Base-by-base conservation (phyloP, 306 rosid species). In the Inga laurina region DNA sequence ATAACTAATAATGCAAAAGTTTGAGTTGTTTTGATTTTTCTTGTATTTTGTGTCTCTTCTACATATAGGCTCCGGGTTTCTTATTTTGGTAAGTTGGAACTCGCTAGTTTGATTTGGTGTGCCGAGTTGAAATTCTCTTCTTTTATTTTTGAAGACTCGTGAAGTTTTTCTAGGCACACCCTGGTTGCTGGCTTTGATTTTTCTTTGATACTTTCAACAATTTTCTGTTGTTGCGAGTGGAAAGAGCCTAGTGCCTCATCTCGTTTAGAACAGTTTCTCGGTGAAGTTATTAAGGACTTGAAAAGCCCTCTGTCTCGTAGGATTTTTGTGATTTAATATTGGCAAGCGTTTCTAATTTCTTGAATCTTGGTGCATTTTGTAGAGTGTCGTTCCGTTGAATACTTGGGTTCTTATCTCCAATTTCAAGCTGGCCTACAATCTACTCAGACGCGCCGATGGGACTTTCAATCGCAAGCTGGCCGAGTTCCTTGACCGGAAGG, bases 391-490 rank as follows among this genome's bases (percentile, higher is more conserved):
- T 79, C 98, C 98, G 5, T 93, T 94, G 49, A 94, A 93, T 85
- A 94, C 98, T 30, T 94, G 98, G 98, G 96, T 92, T 1, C 97
- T 94, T 48, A 94, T 94, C 87, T 94, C 98, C 82, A 92, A 94
- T 84, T 94, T 94, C 93, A 94, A 94, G 91, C 88, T 94, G 6
- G 92, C 97, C 62, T 94, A 94, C 88, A 92, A 91, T 88, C 92
- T 92, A 15, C 93, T 92, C 43, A 93, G 98, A 74, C 96, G 98
- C 2, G 83, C 97, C 0, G 98, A 94, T 72, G 98, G 98, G 57
- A 94, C 98, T 1, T 91, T 94, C 89, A 94, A 94, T 81, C 84
- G 98, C 3, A 96, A 91, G 75, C 80, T 94, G 75, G 92, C 93
- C 0, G 98, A 94, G 90, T 94, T 89, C 48, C 98, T 94, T 9